A percentile compares a stretch with the other conserved stretches of the same genome.
Evolutionary conservation across 2,329 filamentous ascomycete genomes (phyloP).

Genomic region (Alternaria dauci): DNA sequence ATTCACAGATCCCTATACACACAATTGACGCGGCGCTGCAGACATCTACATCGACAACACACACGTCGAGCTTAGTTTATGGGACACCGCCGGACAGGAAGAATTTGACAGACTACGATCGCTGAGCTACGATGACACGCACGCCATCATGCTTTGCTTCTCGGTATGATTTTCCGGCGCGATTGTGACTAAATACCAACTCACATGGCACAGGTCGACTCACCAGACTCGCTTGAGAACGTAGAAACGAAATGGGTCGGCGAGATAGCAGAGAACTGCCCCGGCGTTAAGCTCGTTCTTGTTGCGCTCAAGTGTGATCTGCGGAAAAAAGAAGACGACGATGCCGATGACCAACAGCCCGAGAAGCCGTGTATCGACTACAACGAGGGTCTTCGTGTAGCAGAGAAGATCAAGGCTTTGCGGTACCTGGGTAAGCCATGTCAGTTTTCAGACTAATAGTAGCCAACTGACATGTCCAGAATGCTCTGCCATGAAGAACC

Average conservation of each 20-base stretch:
- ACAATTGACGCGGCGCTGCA: constrained; percentile 49
- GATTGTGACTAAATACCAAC: background rate
- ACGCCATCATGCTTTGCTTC: constrained; percentile 99
- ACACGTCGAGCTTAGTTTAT: constrained; percentile 95
- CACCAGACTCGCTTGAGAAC: constrained; percentile 95
- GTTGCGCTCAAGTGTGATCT: constrained; percentile 97
- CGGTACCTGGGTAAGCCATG: constrained; percentile 77
- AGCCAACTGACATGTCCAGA: constrained; percentile 61
- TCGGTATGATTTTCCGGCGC: constrained; percentile 56
- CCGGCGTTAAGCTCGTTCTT: constrained; percentile 90
- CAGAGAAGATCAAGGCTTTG: constrained; percentile 87
- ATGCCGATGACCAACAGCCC: constrained; percentile 58
- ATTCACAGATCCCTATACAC: background rate
- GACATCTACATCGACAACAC: constrained; percentile 98
- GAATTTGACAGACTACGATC: constrained; percentile 97
- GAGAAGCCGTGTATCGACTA: constrained; percentile 79
- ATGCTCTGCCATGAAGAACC: constrained; percentile 98
- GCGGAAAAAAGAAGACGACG: constrained; percentile 74
- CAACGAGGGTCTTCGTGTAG: constrained; percentile 89
- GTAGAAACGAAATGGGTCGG: constrained; percentile 98
- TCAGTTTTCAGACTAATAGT: too few relatives aligned
- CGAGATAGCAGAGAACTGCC: constrained; percentile 98
- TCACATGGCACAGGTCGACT: constrained; percentile 71
- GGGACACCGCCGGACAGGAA: constrained; percentile 98
- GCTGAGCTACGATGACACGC: constrained; percentile 96